Evolutionary conservation across 192 early-diverging fungal genomes (phyloP).

Genomic region (Rhizophagus clarus): DNA sequence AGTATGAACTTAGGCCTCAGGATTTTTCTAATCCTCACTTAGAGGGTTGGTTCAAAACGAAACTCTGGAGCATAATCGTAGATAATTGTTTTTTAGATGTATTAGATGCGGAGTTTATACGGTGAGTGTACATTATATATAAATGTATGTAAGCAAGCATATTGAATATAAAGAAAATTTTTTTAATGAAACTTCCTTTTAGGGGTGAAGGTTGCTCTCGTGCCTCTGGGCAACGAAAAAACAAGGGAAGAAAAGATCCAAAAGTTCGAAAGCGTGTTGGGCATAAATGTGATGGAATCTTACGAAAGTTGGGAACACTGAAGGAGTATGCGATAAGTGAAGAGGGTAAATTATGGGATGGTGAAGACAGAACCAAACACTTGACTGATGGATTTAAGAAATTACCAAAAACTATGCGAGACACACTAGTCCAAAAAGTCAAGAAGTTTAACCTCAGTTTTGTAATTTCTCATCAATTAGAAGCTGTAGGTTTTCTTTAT

Average conservation of each 20-base stretch:
- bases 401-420: conserved; percentile 22
- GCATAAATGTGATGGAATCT: conserved; percentile 29
- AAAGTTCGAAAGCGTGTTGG: conserved; percentile 22
- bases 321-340: conserved; percentile 29
- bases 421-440: conserved; percentile 28
- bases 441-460: conserved; percentile 13
- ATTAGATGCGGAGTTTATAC: conserved; percentile 20
- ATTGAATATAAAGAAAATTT: conserved; percentile 3
- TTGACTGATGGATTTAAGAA: conserved; percentile 11
- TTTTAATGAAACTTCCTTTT: background rate
- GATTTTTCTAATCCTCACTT: conserved; percentile 20
- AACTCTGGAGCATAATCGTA: conserved; percentile 30
- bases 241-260: conserved; percentile 11
- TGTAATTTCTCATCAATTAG: conserved; percentile 20
- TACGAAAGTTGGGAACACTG: conserved; percentile 28
- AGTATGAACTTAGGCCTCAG: conserved; percentile 21
- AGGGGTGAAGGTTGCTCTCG: conserved; percentile 31
- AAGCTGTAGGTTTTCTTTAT: conserved; percentile 29
- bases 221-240: conserved; percentile 21
- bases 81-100: conserved; percentile 23
- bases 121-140: conserved; percentile 13
- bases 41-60: conserved; percentile 25
- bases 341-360: conserved; percentile 20
- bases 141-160: background rate
- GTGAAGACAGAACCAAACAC: conserved; percentile 19